Evolutionary conservation across 2,329 filamentous ascomycete genomes (phyloP).

Genomic region (Rosellinia necatrix): DNA sequence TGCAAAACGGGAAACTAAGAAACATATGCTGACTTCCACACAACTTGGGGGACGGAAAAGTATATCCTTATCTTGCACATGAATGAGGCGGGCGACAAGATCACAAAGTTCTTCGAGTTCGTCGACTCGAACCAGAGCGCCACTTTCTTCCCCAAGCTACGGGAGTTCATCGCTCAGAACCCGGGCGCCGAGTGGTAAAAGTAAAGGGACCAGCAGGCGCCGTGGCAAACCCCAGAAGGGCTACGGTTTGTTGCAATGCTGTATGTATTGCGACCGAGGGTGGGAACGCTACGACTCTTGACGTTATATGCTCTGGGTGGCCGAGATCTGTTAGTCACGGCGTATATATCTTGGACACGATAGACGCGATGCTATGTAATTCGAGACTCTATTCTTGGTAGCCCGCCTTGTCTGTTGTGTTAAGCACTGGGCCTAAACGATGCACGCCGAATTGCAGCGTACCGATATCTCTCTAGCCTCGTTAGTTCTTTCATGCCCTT

Average conservation of each 20-base stretch:
- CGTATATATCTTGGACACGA: too few relatives aligned
- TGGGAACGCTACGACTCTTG: too few relatives aligned
- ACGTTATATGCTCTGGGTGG: too few relatives aligned
- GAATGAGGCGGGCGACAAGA: conserved; percentile 29
- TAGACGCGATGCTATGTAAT: not conserved
- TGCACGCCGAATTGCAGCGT: conserved; percentile 6
- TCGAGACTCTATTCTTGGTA: conserved; percentile 7
- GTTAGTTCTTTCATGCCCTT: too few relatives aligned
- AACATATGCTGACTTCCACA: not conserved
- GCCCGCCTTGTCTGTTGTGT: conserved; percentile 3
- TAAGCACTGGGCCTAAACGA: conserved; percentile 18
- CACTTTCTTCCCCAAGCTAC: conserved; percentile 21
- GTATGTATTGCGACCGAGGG: too few relatives aligned
- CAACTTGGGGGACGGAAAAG: not conserved
- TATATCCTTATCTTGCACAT: conserved; percentile 31
- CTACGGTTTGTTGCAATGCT: too few relatives aligned
- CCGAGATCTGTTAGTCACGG: too few relatives aligned
- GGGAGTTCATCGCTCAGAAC: conserved; percentile 7
- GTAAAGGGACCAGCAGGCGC: too few relatives aligned
- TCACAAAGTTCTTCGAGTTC: conserved; percentile 22
- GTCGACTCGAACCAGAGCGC: conserved; percentile 21
- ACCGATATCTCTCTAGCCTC: conserved; percentile 10
- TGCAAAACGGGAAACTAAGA: not conserved
- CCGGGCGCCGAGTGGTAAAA: not conserved
- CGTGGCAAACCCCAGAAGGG: too few relatives aligned